These are phyloP conservation scores for Paracorniculantispora psalliotae DNA, from an alignment of 2,329 filamentous ascomycete species.

Conservation along the genomic window DNA sequence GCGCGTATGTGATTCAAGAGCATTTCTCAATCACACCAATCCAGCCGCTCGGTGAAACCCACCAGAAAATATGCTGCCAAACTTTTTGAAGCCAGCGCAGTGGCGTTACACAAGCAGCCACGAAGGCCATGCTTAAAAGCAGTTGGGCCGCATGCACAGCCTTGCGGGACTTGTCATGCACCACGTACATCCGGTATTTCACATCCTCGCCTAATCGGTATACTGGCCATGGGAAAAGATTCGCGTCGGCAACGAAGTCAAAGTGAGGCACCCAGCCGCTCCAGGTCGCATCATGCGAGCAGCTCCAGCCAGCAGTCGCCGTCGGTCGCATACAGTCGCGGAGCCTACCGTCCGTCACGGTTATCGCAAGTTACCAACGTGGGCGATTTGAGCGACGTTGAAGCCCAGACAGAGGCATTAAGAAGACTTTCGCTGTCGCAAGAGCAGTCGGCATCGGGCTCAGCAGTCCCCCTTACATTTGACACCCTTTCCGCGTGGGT, in stretches of 20 bases:
- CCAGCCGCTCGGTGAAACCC: background rate
- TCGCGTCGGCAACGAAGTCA: background rate
- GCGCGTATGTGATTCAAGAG: background rate
- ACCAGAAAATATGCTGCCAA: background rate
- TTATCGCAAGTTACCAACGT: slow-evolving; percentile 6
- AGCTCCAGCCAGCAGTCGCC: background rate
- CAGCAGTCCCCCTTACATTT: background rate
- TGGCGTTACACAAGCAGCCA: slow-evolving; percentile 8
- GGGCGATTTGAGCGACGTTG: background rate
- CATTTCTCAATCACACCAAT: background rate
- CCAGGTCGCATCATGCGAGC: background rate
- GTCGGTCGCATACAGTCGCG: background rate
- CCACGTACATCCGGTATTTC: background rate
- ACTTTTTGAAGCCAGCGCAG: background rate
- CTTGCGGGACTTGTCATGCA: background rate
- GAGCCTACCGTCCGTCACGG: background rate
- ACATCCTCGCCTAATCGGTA: background rate
- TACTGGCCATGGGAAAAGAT: background rate
- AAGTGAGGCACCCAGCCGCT: background rate
- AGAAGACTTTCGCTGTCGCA: background rate
- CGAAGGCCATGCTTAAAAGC: background rate
- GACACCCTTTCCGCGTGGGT: background rate
- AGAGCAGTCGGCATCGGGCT: background rate
- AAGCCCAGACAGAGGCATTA: background rate
- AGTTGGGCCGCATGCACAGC: background rate